Conservation (phyloP, 2,329 filamentous ascomycete genomes). For the Fusarium torulosum region DNA sequence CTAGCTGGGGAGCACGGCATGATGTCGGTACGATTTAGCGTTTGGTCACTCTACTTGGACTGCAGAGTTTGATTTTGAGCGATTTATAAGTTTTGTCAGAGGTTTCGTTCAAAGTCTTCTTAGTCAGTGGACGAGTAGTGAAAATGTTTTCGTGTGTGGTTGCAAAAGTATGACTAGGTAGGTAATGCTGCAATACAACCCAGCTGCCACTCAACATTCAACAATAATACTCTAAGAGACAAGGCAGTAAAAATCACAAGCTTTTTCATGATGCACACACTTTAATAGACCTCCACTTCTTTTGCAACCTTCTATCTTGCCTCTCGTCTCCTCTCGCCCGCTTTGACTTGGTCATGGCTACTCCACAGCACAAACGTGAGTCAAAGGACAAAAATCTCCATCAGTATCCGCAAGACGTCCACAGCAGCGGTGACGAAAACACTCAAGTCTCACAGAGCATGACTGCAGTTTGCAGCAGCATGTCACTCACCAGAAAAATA, state of each 20-base stretch:
- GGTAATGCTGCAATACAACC: background rate
- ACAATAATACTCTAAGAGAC: background rate
- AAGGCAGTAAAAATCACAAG: background rate
- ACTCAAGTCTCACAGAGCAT: slow-evolving; percentile 1
- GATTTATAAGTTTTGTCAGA: slow-evolving; percentile 13
- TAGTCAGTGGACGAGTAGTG: background rate
- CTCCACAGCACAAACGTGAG: slow-evolving; percentile 15
- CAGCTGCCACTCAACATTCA: background rate
- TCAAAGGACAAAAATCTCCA: background rate
- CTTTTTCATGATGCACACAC: slow-evolving; percentile 32
- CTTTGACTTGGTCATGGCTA: background rate
- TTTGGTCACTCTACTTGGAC: slow-evolving; percentile 4
- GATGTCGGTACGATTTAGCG: slow-evolving; percentile 12
- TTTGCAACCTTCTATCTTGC: slow-evolving; percentile 5
- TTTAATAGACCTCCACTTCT: slow-evolving; percentile 21
- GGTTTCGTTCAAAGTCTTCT: background rate
- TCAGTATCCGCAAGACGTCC: background rate
- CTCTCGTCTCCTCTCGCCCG: background rate
- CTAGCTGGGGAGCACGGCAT: background rate
- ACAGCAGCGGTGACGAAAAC: slow-evolving; percentile 16
- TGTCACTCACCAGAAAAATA: slow-evolving; percentile 9
- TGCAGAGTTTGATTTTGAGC: slow-evolving; percentile 9
- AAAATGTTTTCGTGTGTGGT: background rate
- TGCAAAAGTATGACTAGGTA: background rate
- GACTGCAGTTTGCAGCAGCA: background rate